phyloP scores from a whole-genome alignment of 2,329 filamentous ascomycete genomes.

The Thelonectria olida region DNA sequence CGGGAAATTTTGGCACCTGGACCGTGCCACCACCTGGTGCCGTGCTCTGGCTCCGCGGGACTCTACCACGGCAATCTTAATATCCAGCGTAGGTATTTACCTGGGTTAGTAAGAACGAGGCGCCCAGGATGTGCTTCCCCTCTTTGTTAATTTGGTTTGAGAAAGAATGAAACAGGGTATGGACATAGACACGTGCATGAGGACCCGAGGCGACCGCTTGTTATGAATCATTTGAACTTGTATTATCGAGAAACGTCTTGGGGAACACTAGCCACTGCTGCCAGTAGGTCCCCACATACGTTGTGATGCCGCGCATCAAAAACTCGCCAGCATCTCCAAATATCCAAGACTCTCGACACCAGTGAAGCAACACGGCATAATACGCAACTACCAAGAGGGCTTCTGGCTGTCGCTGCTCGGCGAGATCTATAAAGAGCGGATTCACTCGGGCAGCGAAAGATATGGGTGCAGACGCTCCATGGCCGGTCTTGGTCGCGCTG shows the following conservation, averaged over 20 bases:
- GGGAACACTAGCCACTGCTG: constrained; percentile 19
- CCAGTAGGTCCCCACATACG: constrained; percentile 46
- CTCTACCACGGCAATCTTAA: too few relatives aligned
- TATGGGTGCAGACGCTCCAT: background rate
- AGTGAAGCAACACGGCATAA: constrained; percentile 58
- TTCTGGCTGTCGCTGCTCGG: constrained; percentile 48
- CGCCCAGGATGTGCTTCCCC: too few relatives aligned
- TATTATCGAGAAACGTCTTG: background rate
- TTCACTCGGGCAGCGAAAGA: background rate
- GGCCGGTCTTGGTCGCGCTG: background rate
- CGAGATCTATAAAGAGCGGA: constrained; percentile 43
- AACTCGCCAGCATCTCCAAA: constrained; percentile 45
- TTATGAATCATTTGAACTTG: background rate
- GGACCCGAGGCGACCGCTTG: too few relatives aligned
- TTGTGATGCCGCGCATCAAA: constrained; percentile 43
- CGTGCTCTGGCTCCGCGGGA: too few relatives aligned
- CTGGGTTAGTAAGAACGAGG: too few relatives aligned
- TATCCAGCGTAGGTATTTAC: too few relatives aligned
- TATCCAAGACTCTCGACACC: constrained; percentile 51
- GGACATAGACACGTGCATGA: too few relatives aligned
- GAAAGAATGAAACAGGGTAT: too few relatives aligned
- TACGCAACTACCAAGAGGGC: constrained; percentile 58
- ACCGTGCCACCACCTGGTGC: too few relatives aligned
- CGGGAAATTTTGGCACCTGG: too few relatives aligned
- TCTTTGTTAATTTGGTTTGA: too few relatives aligned